Conservation (phyloP, 2,329 filamentous ascomycete genomes). For the Calonectria multiphialidica region DNA sequence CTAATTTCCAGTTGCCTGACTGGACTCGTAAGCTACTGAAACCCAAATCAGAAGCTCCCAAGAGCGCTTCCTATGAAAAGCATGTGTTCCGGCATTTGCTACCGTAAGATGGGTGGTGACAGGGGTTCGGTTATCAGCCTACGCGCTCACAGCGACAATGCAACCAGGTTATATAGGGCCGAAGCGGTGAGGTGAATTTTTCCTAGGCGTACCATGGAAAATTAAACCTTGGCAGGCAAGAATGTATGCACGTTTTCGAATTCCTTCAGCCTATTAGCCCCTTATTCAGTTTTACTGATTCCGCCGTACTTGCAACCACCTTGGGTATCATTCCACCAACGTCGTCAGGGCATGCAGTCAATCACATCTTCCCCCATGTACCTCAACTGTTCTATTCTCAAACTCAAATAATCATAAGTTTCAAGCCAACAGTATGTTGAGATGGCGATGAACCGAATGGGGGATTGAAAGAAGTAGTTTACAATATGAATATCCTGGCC, state of each 20-base stretch:
- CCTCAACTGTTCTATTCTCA: too few species aligned
- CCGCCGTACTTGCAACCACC: too few species aligned
- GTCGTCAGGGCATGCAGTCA: too few species aligned
- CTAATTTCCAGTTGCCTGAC: not conserved
- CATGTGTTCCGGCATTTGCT: not conserved
- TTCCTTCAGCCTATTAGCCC: not conserved
- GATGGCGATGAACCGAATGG: constrained; percentile 52
- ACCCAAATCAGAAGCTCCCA: not conserved
- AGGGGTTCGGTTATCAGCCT: not conserved
- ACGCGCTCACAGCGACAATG: not conserved
- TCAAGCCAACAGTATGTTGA: too few species aligned
- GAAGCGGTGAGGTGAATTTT: not conserved
- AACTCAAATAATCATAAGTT: too few species aligned
- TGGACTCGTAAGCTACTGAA: not conserved
- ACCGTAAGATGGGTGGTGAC: not conserved
- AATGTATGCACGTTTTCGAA: not conserved
- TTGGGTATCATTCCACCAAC: too few species aligned
- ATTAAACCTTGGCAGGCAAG: not conserved
- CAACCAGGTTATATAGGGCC: not conserved
- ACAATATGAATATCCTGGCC: constrained; percentile 18
- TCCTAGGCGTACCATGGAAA: not conserved
- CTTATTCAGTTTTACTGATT: too few species aligned
- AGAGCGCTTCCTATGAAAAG: not conserved
- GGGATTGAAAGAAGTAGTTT: not conserved
- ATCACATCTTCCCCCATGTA: too few species aligned